phyloP scores from a whole-genome alignment of 306 rosid genomes.

The Vigna angularis region DNA sequence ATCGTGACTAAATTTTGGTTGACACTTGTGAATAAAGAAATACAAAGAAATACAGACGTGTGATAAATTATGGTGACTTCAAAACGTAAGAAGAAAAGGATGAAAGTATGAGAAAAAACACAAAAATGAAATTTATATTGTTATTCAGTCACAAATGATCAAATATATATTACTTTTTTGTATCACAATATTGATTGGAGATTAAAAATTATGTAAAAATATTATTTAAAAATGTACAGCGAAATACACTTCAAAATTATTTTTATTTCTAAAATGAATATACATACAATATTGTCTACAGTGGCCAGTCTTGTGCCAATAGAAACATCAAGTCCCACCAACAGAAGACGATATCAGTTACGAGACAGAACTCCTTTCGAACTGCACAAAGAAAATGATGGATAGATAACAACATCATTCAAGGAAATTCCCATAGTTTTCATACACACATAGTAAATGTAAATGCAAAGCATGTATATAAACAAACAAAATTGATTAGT shows the following conservation, averaged over 20 bases:
- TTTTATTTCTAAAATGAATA: conserved; percentile 16
- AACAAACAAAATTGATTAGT: conserved; percentile 14
- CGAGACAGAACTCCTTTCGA: conserved; percentile 94
- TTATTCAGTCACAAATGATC: too few species aligned
- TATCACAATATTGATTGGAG: too few species aligned
- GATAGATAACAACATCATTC: conserved; percentile 10
- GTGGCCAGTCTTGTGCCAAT: background rate
- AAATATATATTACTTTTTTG: too few species aligned
- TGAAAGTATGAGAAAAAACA: too few species aligned
- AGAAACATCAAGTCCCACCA: background rate
- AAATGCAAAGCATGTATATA: background rate
- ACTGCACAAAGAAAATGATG: conserved; percentile 57
- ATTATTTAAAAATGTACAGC: background rate
- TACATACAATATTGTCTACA: background rate
- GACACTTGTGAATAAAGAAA: too few species aligned
- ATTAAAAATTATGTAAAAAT: too few species aligned
- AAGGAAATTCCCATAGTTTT: background rate
- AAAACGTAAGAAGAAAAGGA: too few species aligned
- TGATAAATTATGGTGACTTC: too few species aligned
- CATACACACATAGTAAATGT: background rate
- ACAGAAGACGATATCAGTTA: conserved; percentile 40
- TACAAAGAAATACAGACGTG: too few species aligned
- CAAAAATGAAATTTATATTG: too few species aligned
- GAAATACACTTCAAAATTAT: background rate
- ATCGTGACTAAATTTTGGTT: too few species aligned